Evolutionary conservation across 805 yeast genomes (phyloP), one percentile per base, ranked within the genome.

Genomic region (Yarrowia keelungensis): DNA sequence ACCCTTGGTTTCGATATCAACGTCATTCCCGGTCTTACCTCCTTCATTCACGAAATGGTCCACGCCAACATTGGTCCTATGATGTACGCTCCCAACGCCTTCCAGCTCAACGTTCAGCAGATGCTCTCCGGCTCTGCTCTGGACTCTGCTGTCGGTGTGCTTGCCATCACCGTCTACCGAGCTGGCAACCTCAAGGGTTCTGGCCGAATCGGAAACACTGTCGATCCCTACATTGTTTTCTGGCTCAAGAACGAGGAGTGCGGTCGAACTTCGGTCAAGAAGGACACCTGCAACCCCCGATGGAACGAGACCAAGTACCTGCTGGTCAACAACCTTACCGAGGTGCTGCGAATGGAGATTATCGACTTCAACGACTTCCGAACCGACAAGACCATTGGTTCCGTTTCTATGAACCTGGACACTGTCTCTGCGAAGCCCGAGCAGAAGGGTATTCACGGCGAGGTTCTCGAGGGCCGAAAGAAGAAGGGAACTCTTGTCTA

Each of bases 101-200:
- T 93, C 83, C 97, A 95, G 81, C 81, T 95, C 76, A 95, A 96
- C 75, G 85, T 95, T 56, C 97, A 96, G 76, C 97, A 92, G 80
- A 81, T 95, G 76, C 78, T 94, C 73, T 89, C 96, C 22, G 97
- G 97, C 75, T 85, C 87, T 70, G 88, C 94, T 54, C 78, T 86
- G 68, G 88, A 88, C 74, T 86, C 94, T 45, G 89, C 98, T 8
- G 83, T 92, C 73, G 99, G 99, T 80, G 90, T 95, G 41, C 79
- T 95, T 71, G 89, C 88, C 53, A 78, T 95, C 51, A 86, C 84
- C 38, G 81, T 89, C 46, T 86, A 87, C 73, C 81, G 84, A 53
- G 97, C 97, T 19, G 83, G 81, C 71, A 86, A 84, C 56, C 81
- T 95, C 74, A 86, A 84, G 73, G 90, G 92, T 68, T 87, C 89